These are phyloP conservation scores for Paramecium octaurelia DNA, from an alignment of 73 alveolate species.

Conservation along the genomic window DNA sequence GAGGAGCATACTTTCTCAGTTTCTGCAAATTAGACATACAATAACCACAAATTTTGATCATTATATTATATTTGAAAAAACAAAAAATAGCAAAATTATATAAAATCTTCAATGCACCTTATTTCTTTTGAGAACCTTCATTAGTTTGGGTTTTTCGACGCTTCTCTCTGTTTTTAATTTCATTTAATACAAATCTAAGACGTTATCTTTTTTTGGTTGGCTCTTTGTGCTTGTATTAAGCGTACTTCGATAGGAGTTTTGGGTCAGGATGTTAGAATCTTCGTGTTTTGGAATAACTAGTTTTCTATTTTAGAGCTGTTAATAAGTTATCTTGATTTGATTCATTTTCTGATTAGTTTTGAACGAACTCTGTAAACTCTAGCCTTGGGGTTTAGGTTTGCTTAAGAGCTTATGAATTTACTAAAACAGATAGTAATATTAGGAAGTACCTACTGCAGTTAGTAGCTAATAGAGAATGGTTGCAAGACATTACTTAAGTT, in stretches of 20 bases:
- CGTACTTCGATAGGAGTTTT: constrained; percentile 4
- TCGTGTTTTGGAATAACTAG: background rate
- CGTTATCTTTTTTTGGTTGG: background rate
- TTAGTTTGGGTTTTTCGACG: constrained; percentile 3
- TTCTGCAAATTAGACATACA: constrained; percentile 16
- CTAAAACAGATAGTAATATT: background rate
- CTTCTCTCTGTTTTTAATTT: background rate
- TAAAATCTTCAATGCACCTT: background rate
- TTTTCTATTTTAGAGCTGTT: constrained; percentile 8
- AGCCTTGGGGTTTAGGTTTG: background rate
- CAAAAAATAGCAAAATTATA: background rate
- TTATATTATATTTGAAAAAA: background rate
- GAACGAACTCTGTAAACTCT: background rate
- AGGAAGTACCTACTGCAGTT: background rate
- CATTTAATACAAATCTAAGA: background rate
- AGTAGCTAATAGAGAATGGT: constrained; percentile 12
- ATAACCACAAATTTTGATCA: background rate
- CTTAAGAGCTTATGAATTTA: constrained; percentile 7
- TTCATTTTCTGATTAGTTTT: background rate
- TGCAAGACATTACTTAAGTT: background rate
- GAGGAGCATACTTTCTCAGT: constrained; percentile 12
- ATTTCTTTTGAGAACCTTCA: background rate
- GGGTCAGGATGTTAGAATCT: background rate
- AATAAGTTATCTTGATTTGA: background rate
- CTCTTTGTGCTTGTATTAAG: constrained; percentile 19